Evolutionary conservation across 1,284 basidiomycete species (phyloP).

Genomic region (Puccinia coronata): DNA sequence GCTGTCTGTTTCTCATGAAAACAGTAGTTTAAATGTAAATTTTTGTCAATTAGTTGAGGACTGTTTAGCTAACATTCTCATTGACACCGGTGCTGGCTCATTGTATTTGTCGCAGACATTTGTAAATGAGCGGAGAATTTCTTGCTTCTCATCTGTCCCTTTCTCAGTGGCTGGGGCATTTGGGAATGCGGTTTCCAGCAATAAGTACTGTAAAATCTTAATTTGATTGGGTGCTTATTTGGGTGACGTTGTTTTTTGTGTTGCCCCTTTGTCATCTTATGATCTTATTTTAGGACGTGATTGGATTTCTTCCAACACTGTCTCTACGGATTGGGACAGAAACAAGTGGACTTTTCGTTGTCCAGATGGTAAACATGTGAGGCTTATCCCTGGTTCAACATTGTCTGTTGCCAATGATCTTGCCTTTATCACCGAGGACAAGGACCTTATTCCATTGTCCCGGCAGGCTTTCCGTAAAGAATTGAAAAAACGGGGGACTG

Average conservation of each 20-base stretch:
- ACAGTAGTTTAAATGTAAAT: background rate
- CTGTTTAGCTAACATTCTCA: background rate
- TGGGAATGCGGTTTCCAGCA: background rate
- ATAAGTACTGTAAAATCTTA: background rate
- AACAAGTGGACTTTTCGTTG: background rate
- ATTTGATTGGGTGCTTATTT: background rate
- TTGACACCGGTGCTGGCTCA: background rate
- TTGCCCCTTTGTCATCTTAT: background rate
- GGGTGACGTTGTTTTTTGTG: background rate
- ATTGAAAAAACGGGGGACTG: background rate
- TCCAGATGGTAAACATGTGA: background rate
- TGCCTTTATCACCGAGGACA: background rate
- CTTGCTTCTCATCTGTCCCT: background rate
- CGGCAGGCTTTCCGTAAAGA: background rate
- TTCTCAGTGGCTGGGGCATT: background rate
- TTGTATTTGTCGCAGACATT: background rate
- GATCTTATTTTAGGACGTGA: conserved; percentile 21
- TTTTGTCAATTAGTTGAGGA: background rate
- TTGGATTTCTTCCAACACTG: conserved; percentile 7
- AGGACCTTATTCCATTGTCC: background rate
- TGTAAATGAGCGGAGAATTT: background rate
- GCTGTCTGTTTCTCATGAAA: background rate
- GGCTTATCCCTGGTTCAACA: background rate
- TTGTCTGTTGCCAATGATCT: background rate
- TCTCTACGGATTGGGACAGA: background rate